Evolutionary conservation across 208 protist species (phyloP).

Genomic region (Trypanosoma rangeli): DNA sequence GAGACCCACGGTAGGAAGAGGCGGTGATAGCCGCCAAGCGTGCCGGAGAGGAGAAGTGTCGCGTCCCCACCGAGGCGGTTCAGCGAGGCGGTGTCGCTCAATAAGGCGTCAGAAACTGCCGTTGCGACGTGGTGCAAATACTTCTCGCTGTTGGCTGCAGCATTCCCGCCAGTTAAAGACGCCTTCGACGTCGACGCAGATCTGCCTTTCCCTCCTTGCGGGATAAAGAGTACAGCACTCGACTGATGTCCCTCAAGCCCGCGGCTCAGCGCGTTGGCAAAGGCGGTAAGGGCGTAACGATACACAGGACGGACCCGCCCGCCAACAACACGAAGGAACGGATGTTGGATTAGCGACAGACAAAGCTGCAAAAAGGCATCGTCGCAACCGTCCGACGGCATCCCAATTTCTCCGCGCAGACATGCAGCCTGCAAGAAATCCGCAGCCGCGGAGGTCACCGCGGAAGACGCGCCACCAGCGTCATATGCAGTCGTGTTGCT

Average conservation of each 20-base stretch:
- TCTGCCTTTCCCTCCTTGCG: constrained; percentile 4
- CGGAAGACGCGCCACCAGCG: not conserved
- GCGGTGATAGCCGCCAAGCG: constrained; percentile 72
- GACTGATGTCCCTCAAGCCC: constrained; percentile 25
- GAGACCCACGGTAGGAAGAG: constrained; percentile 66
- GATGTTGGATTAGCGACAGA: constrained; percentile 53
- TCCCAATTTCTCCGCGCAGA: constrained; percentile 26
- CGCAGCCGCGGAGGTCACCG: constrained; percentile 32
- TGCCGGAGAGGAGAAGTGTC: constrained; percentile 54
- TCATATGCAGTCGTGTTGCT: not conserved
- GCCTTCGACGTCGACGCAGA: not conserved
- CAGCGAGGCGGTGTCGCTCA: constrained; percentile 30
- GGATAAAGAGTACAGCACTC: constrained; percentile 51
- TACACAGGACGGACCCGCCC: constrained; percentile 50
- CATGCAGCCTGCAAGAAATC: constrained; percentile 66
- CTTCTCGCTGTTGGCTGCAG: constrained; percentile 17
- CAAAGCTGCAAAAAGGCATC: constrained; percentile 51
- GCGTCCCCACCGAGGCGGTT: constrained; percentile 60
- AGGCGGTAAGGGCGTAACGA: constrained; percentile 54
- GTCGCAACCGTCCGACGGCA: constrained; percentile 5
- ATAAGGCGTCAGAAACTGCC: constrained; percentile 35
- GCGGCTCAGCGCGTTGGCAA: constrained; percentile 52
- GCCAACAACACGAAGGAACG: constrained; percentile 56
- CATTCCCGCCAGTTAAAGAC: not conserved
- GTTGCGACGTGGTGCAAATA: constrained; percentile 30